These are phyloP conservation scores for Claviceps spartinae DNA, from an alignment of 2,329 filamentous ascomycete species.

Conservation along the genomic window DNA sequence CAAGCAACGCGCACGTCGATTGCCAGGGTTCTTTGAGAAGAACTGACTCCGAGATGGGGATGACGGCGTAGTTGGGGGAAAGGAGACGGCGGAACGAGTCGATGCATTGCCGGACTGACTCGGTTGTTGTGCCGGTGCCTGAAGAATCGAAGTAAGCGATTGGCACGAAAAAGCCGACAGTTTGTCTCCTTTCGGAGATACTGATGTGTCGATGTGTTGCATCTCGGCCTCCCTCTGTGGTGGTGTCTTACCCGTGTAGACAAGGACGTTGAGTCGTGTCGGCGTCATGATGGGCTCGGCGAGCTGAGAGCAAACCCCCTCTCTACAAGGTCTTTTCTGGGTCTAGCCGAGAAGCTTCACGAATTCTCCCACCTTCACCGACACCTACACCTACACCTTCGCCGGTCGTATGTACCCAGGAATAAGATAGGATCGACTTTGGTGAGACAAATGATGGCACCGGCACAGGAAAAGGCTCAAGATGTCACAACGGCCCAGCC, in stretches of 20 bases:
- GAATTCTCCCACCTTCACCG: not conserved
- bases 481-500: constrained; percentile 22
- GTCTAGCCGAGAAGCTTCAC: not conserved
- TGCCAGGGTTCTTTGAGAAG: constrained; percentile 88
- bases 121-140: constrained; percentile 76
- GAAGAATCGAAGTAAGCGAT: not conserved
- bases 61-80: constrained; percentile 84
- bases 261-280: constrained; percentile 74
- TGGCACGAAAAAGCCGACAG: not conserved
- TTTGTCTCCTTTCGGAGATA: not conserved
- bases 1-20: constrained; percentile 71
- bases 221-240: too few relatives aligned
- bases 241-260: constrained; percentile 61
- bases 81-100: constrained; percentile 76
- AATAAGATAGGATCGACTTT: not conserved
- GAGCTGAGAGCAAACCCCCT: not conserved
- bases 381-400: not conserved
- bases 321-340: not conserved
- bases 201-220: too few relatives aligned
- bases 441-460: constrained; percentile 27
- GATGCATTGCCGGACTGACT: constrained; percentile 81
- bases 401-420: not conserved
- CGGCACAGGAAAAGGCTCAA: constrained; percentile 30
- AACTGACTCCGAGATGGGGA: constrained; percentile 63
- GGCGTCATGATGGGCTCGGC: constrained; percentile 38